Base-by-base conservation (phyloP, 2,329 filamentous ascomycete genomes). In the Sarocladiaceae sp. region DNA sequence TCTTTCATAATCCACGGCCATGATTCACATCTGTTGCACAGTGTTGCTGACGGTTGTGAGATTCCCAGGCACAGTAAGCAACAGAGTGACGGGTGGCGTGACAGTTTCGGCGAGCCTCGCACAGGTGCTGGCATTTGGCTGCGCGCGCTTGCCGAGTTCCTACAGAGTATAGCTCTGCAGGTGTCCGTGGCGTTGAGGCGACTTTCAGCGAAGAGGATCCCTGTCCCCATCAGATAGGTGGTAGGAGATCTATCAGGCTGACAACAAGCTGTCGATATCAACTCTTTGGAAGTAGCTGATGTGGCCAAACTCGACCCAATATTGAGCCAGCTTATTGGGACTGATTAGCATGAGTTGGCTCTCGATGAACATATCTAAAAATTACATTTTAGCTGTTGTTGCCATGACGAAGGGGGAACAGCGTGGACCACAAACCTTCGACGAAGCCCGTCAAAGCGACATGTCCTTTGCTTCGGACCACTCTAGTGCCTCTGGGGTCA, bases 341-440 rank as follows among this genome's bases (percentile, higher is more conserved):
- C 87, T 91, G 35, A 95, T 77, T 31, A 97, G 76, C 47, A 96
- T 83, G 20, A 97, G 76, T 58, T 92, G 83, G 1, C 85, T 86
- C 2, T 84, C 75, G 48, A 92, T 87, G 59, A 83, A 96, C 54
- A 79, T 78, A 60, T 91, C 89, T 93, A 50, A 35, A n/a, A 13
- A 3, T 39, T 28, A 20, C 26, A 13, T 20, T 23, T 10, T 12
- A 23, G 17, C 20, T 33, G 35, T 26, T n/a, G 18, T 7, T 13
- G 20, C n/a, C 7, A 10, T 40, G 20, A 8, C 37, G 23, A 20
- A 8, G 4, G 18, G n/a, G 18, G 18, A 20, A n/a, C n/a, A n/a
- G n/a, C n/a, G 6, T 12, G 15, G 8, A 29, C 4, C 15, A 57
- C 85, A 74, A 66, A 94, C 91, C 87, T 60, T 85, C 73, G 37